Evolutionary conservation across 371 early-diverging fungal genomes (phyloP).

Genomic region (Zancudomyces culisetae): DNA sequence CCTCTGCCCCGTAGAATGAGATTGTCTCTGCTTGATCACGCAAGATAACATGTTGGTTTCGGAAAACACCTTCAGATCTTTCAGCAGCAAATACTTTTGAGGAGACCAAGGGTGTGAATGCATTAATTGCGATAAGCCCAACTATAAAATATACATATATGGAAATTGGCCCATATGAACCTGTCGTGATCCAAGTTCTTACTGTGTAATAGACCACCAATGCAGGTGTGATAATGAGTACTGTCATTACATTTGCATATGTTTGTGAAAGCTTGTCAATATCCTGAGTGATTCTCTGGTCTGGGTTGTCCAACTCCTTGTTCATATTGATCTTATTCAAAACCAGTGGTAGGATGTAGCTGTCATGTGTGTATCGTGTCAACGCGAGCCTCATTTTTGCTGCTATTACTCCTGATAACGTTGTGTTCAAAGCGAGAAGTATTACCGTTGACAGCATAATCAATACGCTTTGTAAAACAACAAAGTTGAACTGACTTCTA

Average conservation of each 20-base stretch:
- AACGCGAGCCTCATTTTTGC: constrained; percentile 33
- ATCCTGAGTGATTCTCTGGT: constrained; percentile 82
- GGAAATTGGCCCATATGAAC: constrained; percentile 42
- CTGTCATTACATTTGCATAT: constrained; percentile 36
- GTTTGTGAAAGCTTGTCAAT: constrained; percentile 53
- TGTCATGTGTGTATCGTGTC: constrained; percentile 35
- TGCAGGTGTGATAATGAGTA: constrained; percentile 50
- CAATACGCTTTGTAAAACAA: constrained; percentile 28
- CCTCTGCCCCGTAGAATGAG: constrained; percentile 56
- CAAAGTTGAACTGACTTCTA: constrained; percentile 28
- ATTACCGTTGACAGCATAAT: constrained; percentile 35
- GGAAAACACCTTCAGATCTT: constrained; percentile 56
- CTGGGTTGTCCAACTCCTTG: constrained; percentile 52
- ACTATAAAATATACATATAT: constrained; percentile 53
- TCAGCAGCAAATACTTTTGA: constrained; percentile 54
- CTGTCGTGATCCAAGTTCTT: constrained; percentile 45
- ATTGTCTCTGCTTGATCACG: constrained; percentile 59
- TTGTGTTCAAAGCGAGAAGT: constrained; percentile 34
- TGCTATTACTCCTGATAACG: constrained; percentile 33
- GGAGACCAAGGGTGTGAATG: constrained; percentile 50
- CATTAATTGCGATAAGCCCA: constrained; percentile 36
- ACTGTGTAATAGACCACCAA: constrained; percentile 59
- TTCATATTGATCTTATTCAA: constrained; percentile 37
- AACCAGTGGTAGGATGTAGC: constrained; percentile 35
- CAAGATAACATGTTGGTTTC: constrained; percentile 39